Conservation (phyloP, 2,329 filamentous ascomycete species). For the Aspergillus ibericus region DNA sequence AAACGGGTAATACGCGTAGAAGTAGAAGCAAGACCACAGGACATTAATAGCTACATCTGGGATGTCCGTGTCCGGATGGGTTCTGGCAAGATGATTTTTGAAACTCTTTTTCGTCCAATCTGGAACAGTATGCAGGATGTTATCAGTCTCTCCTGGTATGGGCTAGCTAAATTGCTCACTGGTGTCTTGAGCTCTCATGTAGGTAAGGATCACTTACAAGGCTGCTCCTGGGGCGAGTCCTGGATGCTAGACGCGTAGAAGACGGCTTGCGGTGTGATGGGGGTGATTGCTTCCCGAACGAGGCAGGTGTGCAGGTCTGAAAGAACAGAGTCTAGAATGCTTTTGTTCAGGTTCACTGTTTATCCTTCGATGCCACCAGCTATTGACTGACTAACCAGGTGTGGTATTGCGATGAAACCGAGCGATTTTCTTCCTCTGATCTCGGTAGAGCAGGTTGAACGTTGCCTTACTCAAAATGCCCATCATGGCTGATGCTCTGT, state of each 20-base stretch:
- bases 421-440: background rate
- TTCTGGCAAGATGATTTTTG: background rate
- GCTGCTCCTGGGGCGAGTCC: conserved; percentile 1
- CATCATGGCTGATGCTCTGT: background rate
- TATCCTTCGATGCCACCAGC: background rate
- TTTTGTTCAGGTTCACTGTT: background rate
- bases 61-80: background rate
- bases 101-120: conserved; percentile 1
- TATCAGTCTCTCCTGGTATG: background rate
- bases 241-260: background rate
- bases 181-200: background rate
- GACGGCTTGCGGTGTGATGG: background rate
- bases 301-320: background rate
- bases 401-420: background rate
- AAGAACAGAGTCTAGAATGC: background rate
- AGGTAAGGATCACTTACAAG: background rate
- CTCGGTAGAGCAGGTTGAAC: background rate
- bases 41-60: background rate
- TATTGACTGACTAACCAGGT: background rate
- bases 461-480: background rate
- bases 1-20: background rate
- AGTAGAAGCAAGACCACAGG: conserved; percentile 2
- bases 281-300: background rate
- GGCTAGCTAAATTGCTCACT: background rate
- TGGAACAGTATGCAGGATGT: background rate